Conservation (phyloP, 495 filamentous ascomycete species). For the Massariosphaeria phaeospora region DNA sequence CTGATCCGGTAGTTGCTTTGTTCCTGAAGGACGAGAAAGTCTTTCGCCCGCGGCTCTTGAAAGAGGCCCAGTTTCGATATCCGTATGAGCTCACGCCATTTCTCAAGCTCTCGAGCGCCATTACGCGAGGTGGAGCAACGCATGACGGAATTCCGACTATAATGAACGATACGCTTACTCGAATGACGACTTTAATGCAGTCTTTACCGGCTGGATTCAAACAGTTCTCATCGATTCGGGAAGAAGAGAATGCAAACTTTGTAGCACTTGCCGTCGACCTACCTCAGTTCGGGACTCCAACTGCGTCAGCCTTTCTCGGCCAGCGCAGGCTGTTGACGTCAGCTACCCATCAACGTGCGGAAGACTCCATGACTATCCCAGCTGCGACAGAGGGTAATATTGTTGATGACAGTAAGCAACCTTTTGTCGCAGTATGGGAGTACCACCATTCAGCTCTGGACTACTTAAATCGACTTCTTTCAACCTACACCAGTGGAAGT, state of each 20-base stretch:
- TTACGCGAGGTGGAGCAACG: conserved; percentile 43
- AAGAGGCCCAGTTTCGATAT: conserved; percentile 65
- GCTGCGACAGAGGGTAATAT: conserved; percentile 23
- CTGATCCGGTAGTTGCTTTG: conserved; percentile 19
- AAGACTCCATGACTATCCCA: conserved; percentile 22
- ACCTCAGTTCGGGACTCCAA: conserved; percentile 45
- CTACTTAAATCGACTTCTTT: conserved; percentile 68
- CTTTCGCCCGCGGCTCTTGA: conserved; percentile 54
- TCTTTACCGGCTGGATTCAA: conserved; percentile 58
- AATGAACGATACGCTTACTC: conserved; percentile 52
- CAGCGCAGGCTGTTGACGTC: conserved; percentile 1
- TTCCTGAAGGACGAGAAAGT: conserved; percentile 48
- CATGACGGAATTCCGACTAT: conserved; percentile 50
- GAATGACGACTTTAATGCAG: conserved; percentile 67
- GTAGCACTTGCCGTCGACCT: conserved; percentile 52
- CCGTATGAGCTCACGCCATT: conserved; percentile 86
- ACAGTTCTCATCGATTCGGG: conserved; percentile 67
- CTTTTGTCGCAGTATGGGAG: conserved; percentile 63
- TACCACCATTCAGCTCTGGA: conserved; percentile 72
- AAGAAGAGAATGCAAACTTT: conserved; percentile 76
- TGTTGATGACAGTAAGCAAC: conserved; percentile 50
- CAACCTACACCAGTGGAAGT: conserved; percentile 33
- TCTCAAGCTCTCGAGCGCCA: conserved; percentile 57
- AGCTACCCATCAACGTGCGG: background rate
- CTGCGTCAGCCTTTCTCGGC: background rate